These are phyloP conservation scores for Nidularia pulvinata DNA, from an alignment of 768 basidiomycete species.

Conservation along the genomic window DNA sequence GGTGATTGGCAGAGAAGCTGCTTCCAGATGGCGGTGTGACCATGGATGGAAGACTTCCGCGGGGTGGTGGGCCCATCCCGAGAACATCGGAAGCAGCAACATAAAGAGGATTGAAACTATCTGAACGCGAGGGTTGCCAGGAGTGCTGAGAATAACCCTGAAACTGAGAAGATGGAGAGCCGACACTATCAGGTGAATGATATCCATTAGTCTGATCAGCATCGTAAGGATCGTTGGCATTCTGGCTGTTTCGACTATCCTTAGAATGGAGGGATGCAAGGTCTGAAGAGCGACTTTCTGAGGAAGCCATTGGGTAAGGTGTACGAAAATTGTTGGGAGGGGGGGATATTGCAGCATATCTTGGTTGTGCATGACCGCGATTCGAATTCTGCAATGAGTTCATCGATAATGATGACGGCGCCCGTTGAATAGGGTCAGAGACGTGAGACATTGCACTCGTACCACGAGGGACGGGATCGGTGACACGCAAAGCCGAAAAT, in stretches of 20 bases:
- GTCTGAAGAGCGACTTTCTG: slow-evolving; percentile 2
- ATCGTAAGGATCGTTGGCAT: background rate
- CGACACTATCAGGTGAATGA: slow-evolving; percentile 23
- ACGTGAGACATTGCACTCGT: slow-evolving; percentile 19
- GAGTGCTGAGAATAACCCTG: slow-evolving; percentile 12
- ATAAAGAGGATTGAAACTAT: slow-evolving; percentile 61
- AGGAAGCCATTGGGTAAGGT: slow-evolving; percentile 5
- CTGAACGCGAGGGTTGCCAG: slow-evolving; percentile 23
- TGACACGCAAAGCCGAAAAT: slow-evolving; percentile 55
- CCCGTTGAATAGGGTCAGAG: slow-evolving; percentile 50
- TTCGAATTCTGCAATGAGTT: slow-evolving; percentile 26
- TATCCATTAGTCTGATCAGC: slow-evolving; percentile 4
- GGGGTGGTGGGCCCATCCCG: slow-evolving; percentile 74
- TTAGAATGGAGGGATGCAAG: background rate
- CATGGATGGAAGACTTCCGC: too few species aligned
- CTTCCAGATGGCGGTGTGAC: too few species aligned
- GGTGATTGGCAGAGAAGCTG: slow-evolving; percentile 10
- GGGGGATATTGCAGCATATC: slow-evolving; percentile 41
- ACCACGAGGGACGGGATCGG: slow-evolving; percentile 29
- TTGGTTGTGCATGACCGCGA: slow-evolving; percentile 25
- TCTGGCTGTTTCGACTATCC: background rate
- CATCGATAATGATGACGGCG: slow-evolving; percentile 58
- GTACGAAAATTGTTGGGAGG: slow-evolving; percentile 19
- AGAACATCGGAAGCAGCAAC: slow-evolving; percentile 81
- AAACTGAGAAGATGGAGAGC: slow-evolving; percentile 10